Evolutionary conservation across 441 rosid species (phyloP), one percentile per base, ranked within the genome.

Genomic region (Macaranga tanarius): DNA sequence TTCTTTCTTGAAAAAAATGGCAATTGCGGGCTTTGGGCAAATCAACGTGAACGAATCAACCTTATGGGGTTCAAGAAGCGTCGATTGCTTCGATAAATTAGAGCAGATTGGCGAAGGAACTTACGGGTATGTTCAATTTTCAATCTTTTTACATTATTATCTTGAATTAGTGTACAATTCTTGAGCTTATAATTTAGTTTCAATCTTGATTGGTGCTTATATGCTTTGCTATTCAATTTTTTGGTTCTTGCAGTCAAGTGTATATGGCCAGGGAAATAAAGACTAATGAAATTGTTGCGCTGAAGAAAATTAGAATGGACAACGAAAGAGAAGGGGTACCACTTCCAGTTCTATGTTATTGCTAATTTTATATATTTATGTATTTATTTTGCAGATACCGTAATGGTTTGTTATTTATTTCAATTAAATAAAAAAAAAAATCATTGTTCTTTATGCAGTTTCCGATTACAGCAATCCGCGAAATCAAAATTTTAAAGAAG

Each of bases 71-170:
- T 93, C 98, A 69, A 88, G 98, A 75, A 87, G 92, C 63, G 92
- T 91, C 42, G 95, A 93, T 84, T 89, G 97, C 78, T 93, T 93
- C 78, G 94, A 93, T 75, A 91, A 90, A 81, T 85, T 93, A 25
- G 92, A 93, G 75, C 98, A 93, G 84, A 90, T 93, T 78, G 97
- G 98, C 48, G 94, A 93, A 77, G 98, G 98, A 70, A 93, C 96
- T 76, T 91, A 91, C 59, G 97, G 98, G 98, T 91, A 1, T 55
- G 28, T 55, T 55, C 10, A 20, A 20, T 54, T 54, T 81, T 57
- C 54, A 4, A 13, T 50, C 23, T 50, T 25, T 71, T 4, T 42
- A 42, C 15, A 19, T 19, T 51, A 51, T 10, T 50, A 13, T 50
- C 54, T 50, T 15, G 54, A 50, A 50, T 50, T 5, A 4, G 11